Conservation (phyloP, 805 yeast species). For the Hanseniaspora taiwanica region DNA sequence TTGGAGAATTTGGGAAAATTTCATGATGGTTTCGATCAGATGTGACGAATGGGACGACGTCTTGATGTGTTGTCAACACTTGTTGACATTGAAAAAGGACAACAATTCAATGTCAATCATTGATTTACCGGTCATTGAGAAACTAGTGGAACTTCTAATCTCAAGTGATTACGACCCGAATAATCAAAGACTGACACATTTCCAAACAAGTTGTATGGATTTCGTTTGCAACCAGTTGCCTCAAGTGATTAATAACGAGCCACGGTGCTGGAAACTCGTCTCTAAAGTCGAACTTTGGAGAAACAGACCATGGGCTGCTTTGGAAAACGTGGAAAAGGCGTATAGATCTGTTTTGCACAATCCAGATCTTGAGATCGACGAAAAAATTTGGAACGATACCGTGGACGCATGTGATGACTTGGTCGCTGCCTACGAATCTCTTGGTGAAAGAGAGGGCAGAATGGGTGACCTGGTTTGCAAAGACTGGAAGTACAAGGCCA, state of each 20-base stretch:
- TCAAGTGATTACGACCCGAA: conserved; percentile 31
- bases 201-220: conserved; percentile 56
- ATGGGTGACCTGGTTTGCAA: conserved; percentile 73
- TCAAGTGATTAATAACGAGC: conserved; percentile 42
- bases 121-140: conserved; percentile 65
- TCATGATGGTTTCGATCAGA: conserved; percentile 65
- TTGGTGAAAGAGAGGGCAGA: conserved; percentile 76
- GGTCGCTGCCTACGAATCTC: conserved; percentile 72
- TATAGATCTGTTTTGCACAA: conserved; percentile 55
- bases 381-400: conserved; percentile 59
- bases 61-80: conserved; percentile 52
- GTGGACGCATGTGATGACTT: conserved; percentile 68
- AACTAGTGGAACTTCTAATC: conserved; percentile 51
- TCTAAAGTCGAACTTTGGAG: conserved; percentile 83
- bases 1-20: conserved; percentile 89
- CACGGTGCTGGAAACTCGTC: conserved; percentile 69
- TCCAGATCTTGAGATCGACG: conserved; percentile 51
- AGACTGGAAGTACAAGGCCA: conserved; percentile 83
- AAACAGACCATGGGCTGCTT: conserved; percentile 71
- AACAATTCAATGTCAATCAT: conserved; percentile 48
- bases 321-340: conserved; percentile 79
- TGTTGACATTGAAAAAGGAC: conserved; percentile 45
- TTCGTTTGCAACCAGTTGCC: conserved; percentile 63
- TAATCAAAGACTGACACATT: conserved; percentile 34
- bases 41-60: conserved; percentile 85